Base-by-base conservation (phyloP, 75 land plant species). In the Pinus albicaulis region DNA sequence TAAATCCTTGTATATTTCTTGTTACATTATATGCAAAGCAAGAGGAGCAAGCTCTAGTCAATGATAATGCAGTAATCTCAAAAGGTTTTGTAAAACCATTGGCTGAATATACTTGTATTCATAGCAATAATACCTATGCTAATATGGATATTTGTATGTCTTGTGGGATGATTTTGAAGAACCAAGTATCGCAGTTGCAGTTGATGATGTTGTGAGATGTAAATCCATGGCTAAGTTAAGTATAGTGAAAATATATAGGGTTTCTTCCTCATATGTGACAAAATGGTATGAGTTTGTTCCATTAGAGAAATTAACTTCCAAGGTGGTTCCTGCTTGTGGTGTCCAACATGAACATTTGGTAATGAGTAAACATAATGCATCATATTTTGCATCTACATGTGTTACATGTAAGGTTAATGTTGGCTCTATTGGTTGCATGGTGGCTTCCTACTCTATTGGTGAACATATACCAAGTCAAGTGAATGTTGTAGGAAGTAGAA, bases 151-250 rank as follows among this genome's bases (percentile, higher is more conserved):
- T 23, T 41, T 61, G 19, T 71, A 64, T 7, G 48, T 44, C 10
- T 10, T 22, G 34, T 95, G 98, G 98, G 99, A 92, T 85, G 80
- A 96, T 81, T 89, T 91, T 88, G 91, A 93, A 25, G 91, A 92
- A 55, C 74, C 83, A 28, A 57, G 77, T 14, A 78, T 95, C 31
- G 77, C 80, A 59, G 63, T 59, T 57, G 98, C 98, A 17, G 53
- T 98, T 57, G 82, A 98, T 70, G 91, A 92, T 73, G 91, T 89
- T 52, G 78, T 98, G 71, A 76, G 73, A 26, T 85, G 74, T 76
- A 93, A 86, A 61, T 78, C 62, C 64, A 78, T 83, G 31, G 80
- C 80, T 24, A 91, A 87, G 74, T 55, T 86, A 78, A 57, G 77
- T 57, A 53, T 61, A 25, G 56, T 71, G 25, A 86, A 86, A 77